Percentiles rank a stretch among this genome's conserved stretches.
These are phyloP conservation scores for Mimosa bimucronata DNA, from an alignment of 306 rosid genomes.

Conservation along the genomic window DNA sequence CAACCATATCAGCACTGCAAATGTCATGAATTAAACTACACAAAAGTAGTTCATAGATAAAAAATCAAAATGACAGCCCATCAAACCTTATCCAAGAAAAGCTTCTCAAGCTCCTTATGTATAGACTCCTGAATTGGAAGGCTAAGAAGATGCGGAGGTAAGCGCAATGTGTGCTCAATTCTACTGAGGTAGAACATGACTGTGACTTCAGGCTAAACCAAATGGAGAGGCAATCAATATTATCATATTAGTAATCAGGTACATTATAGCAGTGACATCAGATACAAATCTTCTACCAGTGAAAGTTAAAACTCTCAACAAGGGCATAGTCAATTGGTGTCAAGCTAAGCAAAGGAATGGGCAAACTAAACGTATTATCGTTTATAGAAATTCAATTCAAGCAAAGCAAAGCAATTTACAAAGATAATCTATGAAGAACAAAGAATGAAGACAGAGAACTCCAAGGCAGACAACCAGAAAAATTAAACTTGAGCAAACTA, in stretches of 20 bases:
- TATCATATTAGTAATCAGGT: not conserved
- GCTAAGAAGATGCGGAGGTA: slow-evolving; percentile 69
- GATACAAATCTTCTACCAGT: not conserved
- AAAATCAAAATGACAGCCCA: slow-evolving; percentile 21
- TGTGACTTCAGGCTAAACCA: slow-evolving; percentile 32
- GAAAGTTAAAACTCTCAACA: not conserved
- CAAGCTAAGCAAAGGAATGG: no score
- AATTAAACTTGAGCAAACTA: no score
- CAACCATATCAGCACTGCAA: slow-evolving; percentile 29
- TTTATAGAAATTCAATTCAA: not conserved
- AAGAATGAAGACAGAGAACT: not conserved
- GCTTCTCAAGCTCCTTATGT: slow-evolving; percentile 70
- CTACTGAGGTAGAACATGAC: slow-evolving; percentile 84
- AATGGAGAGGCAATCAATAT: slow-evolving; percentile 17
- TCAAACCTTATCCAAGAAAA: slow-evolving; percentile 77
- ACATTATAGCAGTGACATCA: not conserved
- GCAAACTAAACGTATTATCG: no score
- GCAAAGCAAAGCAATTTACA: not conserved
- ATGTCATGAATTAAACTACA: slow-evolving; percentile 18
- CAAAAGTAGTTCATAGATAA: not conserved
- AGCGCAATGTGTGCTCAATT: slow-evolving; percentile 68
- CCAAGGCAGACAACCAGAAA: no score
- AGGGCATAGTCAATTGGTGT: not conserved
- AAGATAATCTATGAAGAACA: not conserved
- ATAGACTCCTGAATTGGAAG: slow-evolving; percentile 68